These are phyloP conservation scores for Castanea mollissima DNA, from an alignment of 306 rosid species.

Conservation along the genomic window DNA sequence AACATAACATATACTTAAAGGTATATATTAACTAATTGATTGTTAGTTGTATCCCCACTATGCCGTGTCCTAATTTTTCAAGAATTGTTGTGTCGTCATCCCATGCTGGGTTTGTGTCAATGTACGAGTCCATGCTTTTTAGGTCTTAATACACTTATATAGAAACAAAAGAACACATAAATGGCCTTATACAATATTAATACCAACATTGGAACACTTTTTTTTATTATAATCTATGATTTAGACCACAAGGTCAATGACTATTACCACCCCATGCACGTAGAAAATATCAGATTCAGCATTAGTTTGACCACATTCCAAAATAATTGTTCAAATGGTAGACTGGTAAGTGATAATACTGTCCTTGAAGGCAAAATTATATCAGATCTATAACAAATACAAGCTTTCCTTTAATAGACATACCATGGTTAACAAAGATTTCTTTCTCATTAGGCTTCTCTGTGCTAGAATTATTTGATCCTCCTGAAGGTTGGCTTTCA, in stretches of 20 bases:
- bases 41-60: too few relatives aligned
- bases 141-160: neutral
- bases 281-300: neutral
- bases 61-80: too few relatives aligned
- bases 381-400: neutral
- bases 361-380: neutral
- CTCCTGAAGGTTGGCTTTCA: constrained; percentile 34
- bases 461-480: constrained; percentile 24
- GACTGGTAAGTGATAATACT: neutral
- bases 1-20: too few relatives aligned
- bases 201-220: neutral
- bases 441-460: constrained; percentile 37
- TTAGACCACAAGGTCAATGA: neutral
- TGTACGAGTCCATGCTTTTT: too few relatives aligned
- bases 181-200: neutral
- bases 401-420: neutral
- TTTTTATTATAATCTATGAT: neutral
- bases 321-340: neutral
- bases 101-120: too few relatives aligned
- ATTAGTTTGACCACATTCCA: neutral
- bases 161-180: neutral
- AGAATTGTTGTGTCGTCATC: too few relatives aligned
- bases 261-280: neutral
- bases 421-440: constrained; percentile 53
- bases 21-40: too few relatives aligned